Base-by-base conservation (phyloP, 83 land plant species). In the Picea abies region DNA sequence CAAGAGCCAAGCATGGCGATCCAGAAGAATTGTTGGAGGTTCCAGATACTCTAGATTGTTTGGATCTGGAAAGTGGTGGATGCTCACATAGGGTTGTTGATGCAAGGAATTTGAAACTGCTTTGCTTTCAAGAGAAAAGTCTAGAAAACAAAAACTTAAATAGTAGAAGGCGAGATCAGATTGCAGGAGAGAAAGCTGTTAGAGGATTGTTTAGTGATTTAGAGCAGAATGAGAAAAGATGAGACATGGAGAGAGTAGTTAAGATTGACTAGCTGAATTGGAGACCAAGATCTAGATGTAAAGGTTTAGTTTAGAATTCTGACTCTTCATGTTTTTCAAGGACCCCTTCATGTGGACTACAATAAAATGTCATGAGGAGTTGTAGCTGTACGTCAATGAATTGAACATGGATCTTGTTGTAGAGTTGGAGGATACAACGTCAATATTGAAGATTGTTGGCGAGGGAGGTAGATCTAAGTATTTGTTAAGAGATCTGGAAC, bases 11-110 rank as follows among this genome's bases (percentile, higher is more conserved):
- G 35, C 35, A 32, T 32, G 35, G 35, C 35, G 35, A 32, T 32
- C 35, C 2, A 32, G 35, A 32, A 32, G 79, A 77, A 15, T 58
- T 77, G 19, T 52, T 77, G 63, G 79, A 77, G 79, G 37, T 58
- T 58, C 79, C 63, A 22, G 79, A 77, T 10, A 52, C 79, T 2
- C 63, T 17, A 25, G 63, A 23, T 77, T 17, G 7, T 77, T 77
- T 77, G 62, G 62, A 47, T 58, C 25, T 23, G 22, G 19, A 58
- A 23, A 58, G 16, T 72, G 22, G 12, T 72, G 14, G 79, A 19
- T 12, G 37, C 35, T 25, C 52, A 12, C 56, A 49, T 22, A 25
- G 37, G 37, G 32, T 3, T 56, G 23, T 15, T 69, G 44, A 49
- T 22, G 60, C 17, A 58, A 25, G 37, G 79, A 12, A 49, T n/a